Evolutionary conservation across 2,329 filamentous ascomycete genomes (phyloP).

Genomic region (Aspergillus uvarum): DNA sequence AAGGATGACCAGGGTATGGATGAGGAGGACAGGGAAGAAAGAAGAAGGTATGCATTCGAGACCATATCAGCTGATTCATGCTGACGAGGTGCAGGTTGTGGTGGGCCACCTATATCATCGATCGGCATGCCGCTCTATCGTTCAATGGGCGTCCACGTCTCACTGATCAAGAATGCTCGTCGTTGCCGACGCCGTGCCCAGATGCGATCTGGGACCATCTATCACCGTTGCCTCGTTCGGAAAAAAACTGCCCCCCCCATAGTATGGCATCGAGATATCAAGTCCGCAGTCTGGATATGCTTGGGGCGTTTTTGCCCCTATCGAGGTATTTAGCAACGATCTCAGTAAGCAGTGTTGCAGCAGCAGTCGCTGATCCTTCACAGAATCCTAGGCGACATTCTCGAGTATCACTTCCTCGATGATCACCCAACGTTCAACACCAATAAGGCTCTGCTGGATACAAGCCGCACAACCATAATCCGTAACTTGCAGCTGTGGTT

Average conservation of each 20-base stretch:
- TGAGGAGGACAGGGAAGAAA: not conserved
- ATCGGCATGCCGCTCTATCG: slow-evolving; percentile 1
- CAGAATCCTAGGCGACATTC: not conserved
- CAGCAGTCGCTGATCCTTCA: not conserved
- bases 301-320: not conserved
- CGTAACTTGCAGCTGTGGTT: not conserved
- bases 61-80: not conserved
- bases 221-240: not conserved
- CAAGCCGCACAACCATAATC: not conserved
- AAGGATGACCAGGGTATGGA: not conserved
- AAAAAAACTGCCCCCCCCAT: not conserved
- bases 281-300: not conserved
- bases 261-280: not conserved
- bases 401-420: slow-evolving; percentile 2
- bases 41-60: not conserved
- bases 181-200: not conserved
- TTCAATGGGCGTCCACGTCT: slow-evolving; percentile 3
- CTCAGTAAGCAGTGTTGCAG: no score
- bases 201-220: not conserved
- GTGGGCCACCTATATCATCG: slow-evolving; percentile 7
- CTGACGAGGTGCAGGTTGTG: not conserved
- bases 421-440: slow-evolving; percentile 4
- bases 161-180: slow-evolving; percentile 1
- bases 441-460: not conserved
- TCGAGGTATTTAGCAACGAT: not conserved